Evolutionary conservation across 2,329 filamentous ascomycete genomes (phyloP).

Genomic region (Tolypocladium cylindrosporum): DNA sequence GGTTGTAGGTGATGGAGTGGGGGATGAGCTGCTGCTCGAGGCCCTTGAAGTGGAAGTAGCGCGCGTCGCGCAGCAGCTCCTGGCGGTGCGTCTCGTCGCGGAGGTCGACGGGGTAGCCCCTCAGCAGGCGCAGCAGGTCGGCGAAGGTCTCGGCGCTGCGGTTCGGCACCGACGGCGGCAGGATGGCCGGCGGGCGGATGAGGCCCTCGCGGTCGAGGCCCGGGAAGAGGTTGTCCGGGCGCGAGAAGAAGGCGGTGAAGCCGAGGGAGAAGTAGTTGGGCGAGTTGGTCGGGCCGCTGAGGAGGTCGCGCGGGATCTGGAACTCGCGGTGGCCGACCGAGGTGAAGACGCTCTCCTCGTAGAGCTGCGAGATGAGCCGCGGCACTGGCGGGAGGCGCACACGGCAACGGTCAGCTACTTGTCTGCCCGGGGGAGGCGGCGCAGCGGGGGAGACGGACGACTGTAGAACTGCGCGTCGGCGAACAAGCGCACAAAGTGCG

Average conservation of each 20-base stretch:
- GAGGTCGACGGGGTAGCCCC: constrained; percentile 75
- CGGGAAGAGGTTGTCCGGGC: constrained; percentile 71
- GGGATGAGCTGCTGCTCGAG: constrained; percentile 80
- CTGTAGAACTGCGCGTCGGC: constrained; percentile 94
- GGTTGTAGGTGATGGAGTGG: constrained; percentile 67
- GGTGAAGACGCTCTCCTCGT: constrained; percentile 86
- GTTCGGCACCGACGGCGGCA: constrained; percentile 71
- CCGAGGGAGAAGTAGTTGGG: constrained; percentile 94
- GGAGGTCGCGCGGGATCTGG: constrained; percentile 80
- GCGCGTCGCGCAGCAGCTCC: constrained; percentile 72
- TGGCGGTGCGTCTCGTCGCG: constrained; percentile 65
- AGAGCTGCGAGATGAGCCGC: constrained; percentile 80
- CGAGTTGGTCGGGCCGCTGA: constrained; percentile 76
- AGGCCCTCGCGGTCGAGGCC: constrained; percentile 70
- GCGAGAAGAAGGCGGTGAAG: constrained; percentile 79
- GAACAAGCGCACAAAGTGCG: constrained; percentile 85
- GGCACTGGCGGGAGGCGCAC: constrained; percentile 48
- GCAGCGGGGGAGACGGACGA: constrained; percentile 32
- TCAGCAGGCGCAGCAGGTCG: constrained; percentile 70
- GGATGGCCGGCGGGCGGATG: constrained; percentile 76
- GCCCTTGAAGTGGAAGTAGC: constrained; percentile 88
- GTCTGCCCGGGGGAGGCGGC: neutral
- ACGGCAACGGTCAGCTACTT: neutral
- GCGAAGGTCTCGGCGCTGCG: constrained; percentile 76
- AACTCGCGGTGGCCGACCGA: constrained; percentile 82